phyloP scores from a whole-genome alignment of 2,329 filamentous ascomycete genomes.

The Ploettnerulaceae sp. region DNA sequence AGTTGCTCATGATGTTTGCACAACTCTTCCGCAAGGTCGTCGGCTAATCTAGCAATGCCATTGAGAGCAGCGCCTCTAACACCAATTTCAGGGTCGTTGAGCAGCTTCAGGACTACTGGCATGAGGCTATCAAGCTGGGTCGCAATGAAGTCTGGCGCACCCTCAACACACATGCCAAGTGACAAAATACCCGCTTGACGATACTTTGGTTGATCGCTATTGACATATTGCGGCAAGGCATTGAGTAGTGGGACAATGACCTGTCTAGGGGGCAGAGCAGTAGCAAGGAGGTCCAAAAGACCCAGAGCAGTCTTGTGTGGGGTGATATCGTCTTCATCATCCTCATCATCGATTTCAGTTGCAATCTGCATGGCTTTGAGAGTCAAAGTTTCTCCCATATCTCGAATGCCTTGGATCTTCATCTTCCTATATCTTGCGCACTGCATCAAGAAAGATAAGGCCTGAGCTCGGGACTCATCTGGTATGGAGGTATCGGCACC shows the following conservation, averaged over 20 bases:
- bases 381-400: constrained; percentile 80
- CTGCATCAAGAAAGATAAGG: constrained; percentile 90
- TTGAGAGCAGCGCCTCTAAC: constrained; percentile 86
- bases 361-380: constrained; percentile 83
- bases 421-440: constrained; percentile 87
- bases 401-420: constrained; percentile 86
- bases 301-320: constrained; percentile 81
- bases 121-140: constrained; percentile 85
- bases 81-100: constrained; percentile 76
- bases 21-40: constrained; percentile 89
- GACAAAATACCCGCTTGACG: constrained; percentile 88
- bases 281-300: constrained; percentile 83
- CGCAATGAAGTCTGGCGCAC: constrained; percentile 93
- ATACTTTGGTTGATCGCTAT: constrained; percentile 67
- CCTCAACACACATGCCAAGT: constrained; percentile 90
- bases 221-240: constrained; percentile 76
- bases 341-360: constrained; percentile 77
- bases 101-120: constrained; percentile 75
- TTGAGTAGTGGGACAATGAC: constrained; percentile 90
- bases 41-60: constrained; percentile 82
- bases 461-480: constrained; percentile 83
- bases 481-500: constrained; percentile 70
- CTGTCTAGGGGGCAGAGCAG: constrained; percentile 84
- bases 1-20: constrained; percentile 78
- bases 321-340: constrained; percentile 71